Percentiles rank a stretch among this genome's conserved stretches.
These are phyloP conservation scores for Arthrinium puccinioides DNA, from an alignment of 2,329 filamentous ascomycete species.

Conservation along the genomic window DNA sequence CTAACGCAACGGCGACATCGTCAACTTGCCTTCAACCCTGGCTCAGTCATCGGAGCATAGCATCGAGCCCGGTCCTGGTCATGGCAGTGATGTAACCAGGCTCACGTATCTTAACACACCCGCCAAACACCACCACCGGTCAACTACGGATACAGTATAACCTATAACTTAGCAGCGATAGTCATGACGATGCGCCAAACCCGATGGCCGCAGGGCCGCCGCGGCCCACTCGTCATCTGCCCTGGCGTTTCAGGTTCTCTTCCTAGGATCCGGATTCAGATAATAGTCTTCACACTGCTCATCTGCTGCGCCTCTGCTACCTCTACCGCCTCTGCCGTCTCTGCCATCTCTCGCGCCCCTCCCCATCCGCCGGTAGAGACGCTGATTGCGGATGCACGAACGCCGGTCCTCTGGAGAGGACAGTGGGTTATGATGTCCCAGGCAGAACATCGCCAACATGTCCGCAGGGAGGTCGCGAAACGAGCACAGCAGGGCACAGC, in stretches of 20 bases:
- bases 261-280: slow-evolving; percentile 15
- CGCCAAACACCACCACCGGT: too few relatives aligned
- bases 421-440: slow-evolving; percentile 29
- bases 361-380: slow-evolving; percentile 20
- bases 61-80: too few relatives aligned
- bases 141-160: too few relatives aligned
- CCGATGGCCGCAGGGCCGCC: slow-evolving; percentile 10
- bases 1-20: too few relatives aligned
- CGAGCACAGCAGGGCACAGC: slow-evolving; percentile 4
- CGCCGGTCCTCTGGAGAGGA: slow-evolving; percentile 24
- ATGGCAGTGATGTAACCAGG: too few relatives aligned
- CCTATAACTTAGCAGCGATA: too few relatives aligned
- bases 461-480: slow-evolving; percentile 5
- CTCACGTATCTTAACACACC: too few relatives aligned
- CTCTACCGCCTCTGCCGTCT: too few relatives aligned
- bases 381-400: slow-evolving; percentile 27
- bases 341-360: slow-evolving; percentile 16
- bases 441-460: slow-evolving; percentile 23
- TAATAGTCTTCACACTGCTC: slow-evolving; percentile 24
- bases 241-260: slow-evolving; percentile 17
- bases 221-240: slow-evolving; percentile 2
- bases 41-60: too few relatives aligned
- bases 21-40: too few relatives aligned
- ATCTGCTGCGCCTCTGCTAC: slow-evolving; percentile 18
- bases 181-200: too few relatives aligned